Base-by-base conservation (phyloP, 1,284 basidiomycete species). In the Fistulinella cinereoalba region DNA sequence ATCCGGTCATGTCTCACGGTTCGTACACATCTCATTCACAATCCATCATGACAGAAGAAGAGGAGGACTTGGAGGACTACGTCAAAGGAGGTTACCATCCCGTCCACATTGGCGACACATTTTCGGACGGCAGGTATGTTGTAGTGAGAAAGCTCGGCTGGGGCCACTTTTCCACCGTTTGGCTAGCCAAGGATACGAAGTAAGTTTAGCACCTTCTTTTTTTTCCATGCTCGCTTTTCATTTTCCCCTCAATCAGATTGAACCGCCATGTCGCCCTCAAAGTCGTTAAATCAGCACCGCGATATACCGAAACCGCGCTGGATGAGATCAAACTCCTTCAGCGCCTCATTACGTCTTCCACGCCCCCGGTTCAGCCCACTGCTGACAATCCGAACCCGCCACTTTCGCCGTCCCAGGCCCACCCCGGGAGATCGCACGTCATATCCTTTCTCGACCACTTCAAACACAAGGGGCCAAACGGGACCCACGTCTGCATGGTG, bases 251-350 rank as follows among this genome's bases (percentile, higher is more conserved):
- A 43, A 47, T 56, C 71, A 97, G 94, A 64, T 79, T 92, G 68
- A 85, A 92, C 61, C 90, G 94, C 36, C 97, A 99, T 71, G 97
- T 99, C 56, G 96, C 96, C 9, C 85, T 99, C 68, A 99, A 99
- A 70, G 92, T 99, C 58, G 97, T 99, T 67, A 99, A 99, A 72
- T 97, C 94, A 11, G 96, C 96, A 0, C 85, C 88, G 1, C 81
- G 97, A 50, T 99, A 99, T 71, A 98, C 96, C 3, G 97, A 99
- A 66, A 99, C 96, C 0, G 97, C 96, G 0, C 75, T 98, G 28
- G 96, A 99, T 74, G 97, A 99, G 72, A 99, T 99, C 73, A 97
- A 98, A 71, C 86, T 99, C 3, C 80, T 98, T 11, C 93, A 98
- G 65, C 85, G 94, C 28, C 85, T 98, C 55, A 96, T 97, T 65